Base-by-base conservation (phyloP, 2,329 filamentous ascomycete species). In the Colletotrichum sansevieriae region DNA sequence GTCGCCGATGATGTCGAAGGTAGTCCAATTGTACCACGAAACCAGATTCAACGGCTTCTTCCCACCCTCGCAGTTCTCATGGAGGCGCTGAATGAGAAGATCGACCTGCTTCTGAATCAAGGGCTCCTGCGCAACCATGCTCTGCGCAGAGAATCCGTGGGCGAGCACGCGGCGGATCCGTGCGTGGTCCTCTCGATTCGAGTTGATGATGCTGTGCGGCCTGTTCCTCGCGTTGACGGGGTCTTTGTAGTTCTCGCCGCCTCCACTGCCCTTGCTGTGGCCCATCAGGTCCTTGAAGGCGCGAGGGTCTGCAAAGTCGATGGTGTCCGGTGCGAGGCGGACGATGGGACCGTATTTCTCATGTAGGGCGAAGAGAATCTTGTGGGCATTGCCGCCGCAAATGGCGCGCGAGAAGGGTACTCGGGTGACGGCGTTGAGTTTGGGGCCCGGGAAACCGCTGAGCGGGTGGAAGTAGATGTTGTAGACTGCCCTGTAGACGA, bases 261-360 rank as follows among this genome's bases (percentile, higher is more conserved):
- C 61, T 4, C 61, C 61, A 22, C 61, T 33, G 37, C 67, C 63
- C 29, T 67, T 67, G 33, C 44, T 56, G 44, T 70, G 67, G 49
- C 77, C 78, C 66, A 82, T 82, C n/a, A 84, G 82, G 15, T 82
- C 80, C 63, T 78, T 79, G 78, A 78, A 83, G 2, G 78, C 78
- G 9, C 73, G 60, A 3, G 75, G 51, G 8, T 76, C 75, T 18
- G 76, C 77, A 61, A 81, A 83, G 4, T 79, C 77, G 7, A 85
- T 75, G 15, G 78, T 74, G 35, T 79, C 77, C 0, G 83, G 82
- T 0, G 74, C 76, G 5, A 81, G 72, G 1, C 83, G 79, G 11
- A 85, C 76, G 1, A 84, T 75, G n/a, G 73, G 71, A 4, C 76
- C 76, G 46, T 78, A 77, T 9, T 57, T 18, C 2, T 71, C 56